Evolutionary conservation across 192 early-diverging fungal genomes (phyloP), one percentile per base, ranked within the genome.

Genomic region (Lobosporangium transversale): DNA sequence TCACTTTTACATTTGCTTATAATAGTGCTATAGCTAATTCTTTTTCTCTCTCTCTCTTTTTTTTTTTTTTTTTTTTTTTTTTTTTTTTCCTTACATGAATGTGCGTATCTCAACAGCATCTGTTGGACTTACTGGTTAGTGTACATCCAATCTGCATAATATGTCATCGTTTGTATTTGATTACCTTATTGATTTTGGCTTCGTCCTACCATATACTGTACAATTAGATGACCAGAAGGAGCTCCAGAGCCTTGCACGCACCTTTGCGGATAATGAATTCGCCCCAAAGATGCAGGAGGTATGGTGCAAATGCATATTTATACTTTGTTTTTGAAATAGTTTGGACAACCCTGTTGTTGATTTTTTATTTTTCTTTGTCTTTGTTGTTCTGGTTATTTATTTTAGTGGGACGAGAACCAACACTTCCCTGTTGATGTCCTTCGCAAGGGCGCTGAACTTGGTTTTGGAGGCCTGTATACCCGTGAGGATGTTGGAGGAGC

Each of bases 241-340:
- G 24, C 74, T 85, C 76, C 75, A 80, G 52, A 62, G 61, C 18
- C 48, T 86, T 18, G 83, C 87, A 9, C 78, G 73, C 21, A 44
- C 68, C 10, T 88, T 88, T 70, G 85, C 87, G 9, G 80, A 83
- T 55, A 74, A 81, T 3, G 87, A 88, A 54, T 68, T 88, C 20
- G 80, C 83, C 3, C 87, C 87, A 33, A 79, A 86, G 68, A 85
- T 85, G 82, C 84, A 80, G 31, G 78, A 84, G 60, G 73, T 76
- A 76, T 27, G n/a, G n/a, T n/a, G n/a, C n/a, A n/a, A n/a, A n/a
- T n/a, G n/a, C n/a, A n/a, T n/a, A n/a, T n/a, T n/a, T n/a, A n/a
- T n/a, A n/a, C n/a, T n/a, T 21, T 36, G 1, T 52, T 24, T 33
- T 31, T 37, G 23, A 20, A 26, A 26, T 8, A 12, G 18, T 56